phyloP scores from a whole-genome alignment of 139 green algal genomes.

The Chlorella sorokiniana region DNA sequence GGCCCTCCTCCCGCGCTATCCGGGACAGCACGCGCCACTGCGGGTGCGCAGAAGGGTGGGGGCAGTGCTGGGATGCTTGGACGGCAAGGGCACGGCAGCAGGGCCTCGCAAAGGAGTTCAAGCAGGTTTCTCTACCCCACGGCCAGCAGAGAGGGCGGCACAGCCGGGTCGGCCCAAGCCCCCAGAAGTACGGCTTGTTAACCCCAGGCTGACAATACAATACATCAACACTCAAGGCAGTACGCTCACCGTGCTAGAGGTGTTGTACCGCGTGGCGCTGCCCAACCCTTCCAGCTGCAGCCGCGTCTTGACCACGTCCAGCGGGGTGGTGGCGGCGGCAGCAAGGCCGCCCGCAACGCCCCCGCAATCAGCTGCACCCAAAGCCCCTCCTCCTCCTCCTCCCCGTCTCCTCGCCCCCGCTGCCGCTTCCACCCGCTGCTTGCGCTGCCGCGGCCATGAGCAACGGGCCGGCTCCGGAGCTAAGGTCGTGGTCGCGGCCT shows the following conservation, averaged over 20 bases:
- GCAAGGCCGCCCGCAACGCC: constrained; percentile 78
- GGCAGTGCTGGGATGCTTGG: neutral
- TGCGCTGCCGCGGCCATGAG: constrained; percentile 7
- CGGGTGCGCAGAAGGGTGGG: neutral
- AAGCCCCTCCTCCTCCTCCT: constrained; percentile 51
- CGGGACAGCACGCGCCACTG: constrained; percentile 68
- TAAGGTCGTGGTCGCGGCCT: neutral
- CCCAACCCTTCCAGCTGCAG: constrained; percentile 84
- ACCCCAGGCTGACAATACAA: neutral
- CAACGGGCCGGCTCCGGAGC: neutral
- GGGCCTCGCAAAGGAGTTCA: too few species aligned
- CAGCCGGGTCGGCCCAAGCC: too few species aligned
- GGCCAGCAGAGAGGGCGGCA: too few species aligned
- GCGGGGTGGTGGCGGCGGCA: constrained; percentile 79
- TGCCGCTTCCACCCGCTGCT: neutral
- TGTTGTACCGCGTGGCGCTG: constrained; percentile 59
- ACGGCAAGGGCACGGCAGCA: neutral
- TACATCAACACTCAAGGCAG: neutral
- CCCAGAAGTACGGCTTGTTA: neutral
- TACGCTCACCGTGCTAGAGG: constrained; percentile 59
- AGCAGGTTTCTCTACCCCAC: too few species aligned
- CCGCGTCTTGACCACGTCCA: constrained; percentile 94
- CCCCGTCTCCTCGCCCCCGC: neutral
- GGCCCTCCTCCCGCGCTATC: constrained; percentile 86
- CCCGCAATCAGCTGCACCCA: constrained; percentile 71